phyloP scores from a whole-genome alignment of 768 basidiomycete genomes.

The Scleroderma citrinum region DNA sequence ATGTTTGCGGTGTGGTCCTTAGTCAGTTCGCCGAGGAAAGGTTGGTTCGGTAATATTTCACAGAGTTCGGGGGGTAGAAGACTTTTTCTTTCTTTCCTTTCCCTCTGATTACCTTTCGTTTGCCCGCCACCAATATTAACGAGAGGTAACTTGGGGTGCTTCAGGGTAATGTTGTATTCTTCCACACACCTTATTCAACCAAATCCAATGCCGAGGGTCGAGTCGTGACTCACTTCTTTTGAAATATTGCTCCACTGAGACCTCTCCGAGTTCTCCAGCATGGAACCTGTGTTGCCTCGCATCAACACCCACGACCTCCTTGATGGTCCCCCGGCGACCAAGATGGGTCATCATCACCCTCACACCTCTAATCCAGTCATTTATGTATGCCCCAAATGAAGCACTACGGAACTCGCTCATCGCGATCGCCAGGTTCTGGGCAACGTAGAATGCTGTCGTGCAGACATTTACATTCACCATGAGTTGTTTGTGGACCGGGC shows the following conservation, averaged over 20 bases:
- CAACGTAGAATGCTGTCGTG: slow-evolving; percentile 41
- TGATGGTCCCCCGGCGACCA: slow-evolving; percentile 70
- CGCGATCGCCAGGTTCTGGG: slow-evolving; percentile 38
- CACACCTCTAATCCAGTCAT: slow-evolving; percentile 1
- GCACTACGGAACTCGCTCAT: slow-evolving; percentile 39
- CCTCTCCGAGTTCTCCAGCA: slow-evolving; percentile 34
- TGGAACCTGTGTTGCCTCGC: slow-evolving; percentile 37
- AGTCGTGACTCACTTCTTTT: slow-evolving; percentile 33
- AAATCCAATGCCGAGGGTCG: background rate
- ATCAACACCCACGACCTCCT: slow-evolving; percentile 39
- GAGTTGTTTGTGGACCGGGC: slow-evolving; percentile 36
- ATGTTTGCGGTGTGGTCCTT: slow-evolving; percentile 37
- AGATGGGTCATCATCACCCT: slow-evolving; percentile 41
- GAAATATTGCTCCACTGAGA: slow-evolving; percentile 44
- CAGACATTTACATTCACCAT: slow-evolving; percentile 54
- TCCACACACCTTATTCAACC: background rate
- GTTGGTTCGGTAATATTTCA: slow-evolving; percentile 32
- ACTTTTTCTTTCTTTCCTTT: slow-evolving; percentile 11
- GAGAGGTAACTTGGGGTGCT: slow-evolving; percentile 32
- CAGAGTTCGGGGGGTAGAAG: slow-evolving; percentile 39
- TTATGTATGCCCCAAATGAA: slow-evolving; percentile 53
- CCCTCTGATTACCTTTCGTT: slow-evolving; percentile 1
- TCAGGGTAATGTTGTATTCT: slow-evolving; percentile 34
- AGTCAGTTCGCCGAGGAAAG: slow-evolving; percentile 36
- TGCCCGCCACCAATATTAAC: slow-evolving; percentile 33